phyloP scores from a whole-genome alignment of 768 basidiomycete species.

The Termitomyces eurrhizus region DNA sequence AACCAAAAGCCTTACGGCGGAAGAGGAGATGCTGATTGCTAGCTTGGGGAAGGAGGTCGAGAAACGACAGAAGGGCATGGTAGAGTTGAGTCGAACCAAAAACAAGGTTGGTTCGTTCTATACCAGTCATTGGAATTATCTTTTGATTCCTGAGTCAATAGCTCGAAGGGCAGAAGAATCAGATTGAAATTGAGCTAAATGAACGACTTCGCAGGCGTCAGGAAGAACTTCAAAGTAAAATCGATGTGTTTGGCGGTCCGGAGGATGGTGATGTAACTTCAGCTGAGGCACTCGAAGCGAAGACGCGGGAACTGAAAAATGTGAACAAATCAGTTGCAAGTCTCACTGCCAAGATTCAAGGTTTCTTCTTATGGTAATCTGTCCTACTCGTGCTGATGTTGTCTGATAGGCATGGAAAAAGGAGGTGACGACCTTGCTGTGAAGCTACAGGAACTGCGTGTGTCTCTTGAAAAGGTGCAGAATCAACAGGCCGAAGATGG shows the following conservation, averaged over 20 bases:
- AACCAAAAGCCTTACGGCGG: conserved; percentile 64
- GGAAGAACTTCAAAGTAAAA: conserved; percentile 71
- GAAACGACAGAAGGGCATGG: conserved; percentile 60
- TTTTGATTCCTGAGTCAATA: conserved; percentile 20
- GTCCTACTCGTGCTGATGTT: background rate
- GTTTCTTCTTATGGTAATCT: conserved; percentile 26
- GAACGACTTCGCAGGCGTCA: conserved; percentile 80
- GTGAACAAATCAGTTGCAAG: conserved; percentile 65
- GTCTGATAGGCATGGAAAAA: conserved; percentile 58
- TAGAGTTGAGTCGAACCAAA: conserved; percentile 64
- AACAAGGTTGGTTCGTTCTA: conserved; percentile 53
- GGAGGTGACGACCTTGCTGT: conserved; percentile 58
- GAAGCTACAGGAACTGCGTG: conserved; percentile 64
- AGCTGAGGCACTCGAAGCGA: conserved; percentile 62
- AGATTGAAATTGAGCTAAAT: conserved; percentile 89
- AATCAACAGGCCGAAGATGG: conserved; percentile 83
- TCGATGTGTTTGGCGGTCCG: conserved; percentile 71
- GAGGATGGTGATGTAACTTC: conserved; percentile 54
- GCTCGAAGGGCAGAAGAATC: conserved; percentile 74
- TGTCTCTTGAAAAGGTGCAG: conserved; percentile 69
- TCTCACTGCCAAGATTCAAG: conserved; percentile 60
- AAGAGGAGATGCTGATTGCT: conserved; percentile 67
- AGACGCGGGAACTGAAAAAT: conserved; percentile 62
- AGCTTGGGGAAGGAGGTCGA: conserved; percentile 75
- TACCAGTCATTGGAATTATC: background rate